Conservation (phyloP, 768 basidiomycete genomes). For the Rhizopogon sp. region DNA sequence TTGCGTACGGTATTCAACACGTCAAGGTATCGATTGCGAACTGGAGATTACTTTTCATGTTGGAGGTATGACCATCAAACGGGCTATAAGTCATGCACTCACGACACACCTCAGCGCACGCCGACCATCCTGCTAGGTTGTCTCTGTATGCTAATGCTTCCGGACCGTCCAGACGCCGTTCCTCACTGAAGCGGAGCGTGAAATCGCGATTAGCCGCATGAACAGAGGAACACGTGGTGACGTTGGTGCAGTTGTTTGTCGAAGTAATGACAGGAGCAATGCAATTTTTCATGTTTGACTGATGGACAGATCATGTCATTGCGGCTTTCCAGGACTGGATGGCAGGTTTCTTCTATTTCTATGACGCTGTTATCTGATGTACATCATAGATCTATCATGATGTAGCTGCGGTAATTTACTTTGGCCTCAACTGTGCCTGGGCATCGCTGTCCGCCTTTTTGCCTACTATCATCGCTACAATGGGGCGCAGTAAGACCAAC, state of each 20-base stretch:
- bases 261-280: constrained; percentile 19
- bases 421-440: constrained; percentile 43
- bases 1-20: constrained; percentile 48
- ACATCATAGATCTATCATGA: constrained; percentile 32
- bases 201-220: constrained; percentile 28
- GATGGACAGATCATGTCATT: constrained; percentile 32
- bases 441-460: constrained; percentile 49
- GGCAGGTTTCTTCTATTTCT: constrained; percentile 8
- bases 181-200: constrained; percentile 27
- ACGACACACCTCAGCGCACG: constrained; percentile 40
- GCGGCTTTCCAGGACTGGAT: constrained; percentile 46
- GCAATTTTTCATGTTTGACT: neutral
- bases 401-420: constrained; percentile 42
- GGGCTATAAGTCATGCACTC: neutral
- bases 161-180: constrained; percentile 27
- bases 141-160: constrained; percentile 24
- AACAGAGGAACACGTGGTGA: constrained; percentile 40
- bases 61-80: constrained; percentile 14
- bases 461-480: constrained; percentile 50
- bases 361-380: constrained; percentile 4
- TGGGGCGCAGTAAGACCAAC: constrained; percentile 36
- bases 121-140: constrained; percentile 36
- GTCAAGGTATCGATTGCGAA: constrained; percentile 30
- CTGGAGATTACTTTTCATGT: constrained; percentile 34
- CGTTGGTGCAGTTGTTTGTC: constrained; percentile 34